phyloP scores from a whole-genome alignment of 192 early-diverging fungal species.

The Funneliformis mosseae region DNA sequence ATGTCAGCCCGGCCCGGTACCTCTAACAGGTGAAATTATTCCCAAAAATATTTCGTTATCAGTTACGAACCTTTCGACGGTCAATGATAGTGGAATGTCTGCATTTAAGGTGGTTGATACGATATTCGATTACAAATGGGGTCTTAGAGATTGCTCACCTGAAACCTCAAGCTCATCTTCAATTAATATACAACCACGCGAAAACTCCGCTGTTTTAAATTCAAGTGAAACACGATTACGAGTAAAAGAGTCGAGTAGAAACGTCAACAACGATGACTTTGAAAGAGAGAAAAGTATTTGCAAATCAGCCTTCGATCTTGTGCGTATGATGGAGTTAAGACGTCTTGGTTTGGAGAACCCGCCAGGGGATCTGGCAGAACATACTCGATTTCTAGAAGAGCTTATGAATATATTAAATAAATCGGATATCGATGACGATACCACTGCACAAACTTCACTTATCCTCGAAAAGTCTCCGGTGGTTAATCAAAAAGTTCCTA shows the following conservation, averaged over 20 bases:
- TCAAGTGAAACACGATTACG: not conserved
- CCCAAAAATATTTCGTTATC: not conserved
- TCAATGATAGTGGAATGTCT: not conserved
- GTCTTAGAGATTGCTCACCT: not conserved
- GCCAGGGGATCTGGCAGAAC: not conserved
- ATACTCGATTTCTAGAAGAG: not conserved
- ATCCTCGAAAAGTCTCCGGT: not conserved
- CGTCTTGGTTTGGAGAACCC: not conserved
- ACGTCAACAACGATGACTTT: not conserved
- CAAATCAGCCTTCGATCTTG: not conserved
- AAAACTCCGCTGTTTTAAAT: not conserved
- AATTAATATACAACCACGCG: too few species aligned
- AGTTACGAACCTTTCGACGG: not conserved
- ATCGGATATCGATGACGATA: not conserved
- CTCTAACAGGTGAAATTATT: not conserved
- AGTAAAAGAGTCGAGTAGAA: not conserved
- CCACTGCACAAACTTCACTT: not conserved
- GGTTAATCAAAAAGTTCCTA: not conserved
- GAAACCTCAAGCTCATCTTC: not conserved
- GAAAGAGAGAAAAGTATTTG: not conserved
- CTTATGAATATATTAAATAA: not conserved
- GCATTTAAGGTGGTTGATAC: not conserved
- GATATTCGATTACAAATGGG: not conserved
- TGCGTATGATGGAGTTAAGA: not conserved
- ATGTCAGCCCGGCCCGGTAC: not conserved